phyloP scores from a whole-genome alignment of 495 filamentous ascomycete genomes.

The Entonaema liquescens region DNA sequence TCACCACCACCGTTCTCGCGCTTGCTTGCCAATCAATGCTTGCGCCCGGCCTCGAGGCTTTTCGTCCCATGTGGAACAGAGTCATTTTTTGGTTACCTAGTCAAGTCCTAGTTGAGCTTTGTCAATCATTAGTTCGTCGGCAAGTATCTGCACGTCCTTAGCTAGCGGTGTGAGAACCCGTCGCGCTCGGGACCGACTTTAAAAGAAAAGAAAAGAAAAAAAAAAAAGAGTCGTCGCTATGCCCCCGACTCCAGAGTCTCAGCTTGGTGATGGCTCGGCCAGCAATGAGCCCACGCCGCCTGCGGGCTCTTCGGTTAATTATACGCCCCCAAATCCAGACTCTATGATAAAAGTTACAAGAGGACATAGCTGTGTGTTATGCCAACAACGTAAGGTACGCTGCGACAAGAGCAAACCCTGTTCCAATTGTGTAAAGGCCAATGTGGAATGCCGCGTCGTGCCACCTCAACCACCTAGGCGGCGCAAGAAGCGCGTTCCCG shows the following conservation, averaged over 20 bases:
- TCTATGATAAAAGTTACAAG: conserved; percentile 59
- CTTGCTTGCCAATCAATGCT: conserved; percentile 41
- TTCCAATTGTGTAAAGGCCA: conserved; percentile 69
- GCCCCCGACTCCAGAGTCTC: conserved; percentile 48
- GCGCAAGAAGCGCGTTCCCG: conserved; percentile 64
- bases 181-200: conserved; percentile 45
- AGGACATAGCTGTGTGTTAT: conserved; percentile 70
- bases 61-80: conserved; percentile 43
- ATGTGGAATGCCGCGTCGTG: conserved; percentile 67
- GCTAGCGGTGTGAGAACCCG: conserved; percentile 39
- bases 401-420: conserved; percentile 73
- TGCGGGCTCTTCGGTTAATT: conserved; percentile 49
- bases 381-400: conserved; percentile 72
- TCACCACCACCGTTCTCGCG: conserved; percentile 23
- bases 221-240: conserved; percentile 21
- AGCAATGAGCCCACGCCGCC: conserved; percentile 46
- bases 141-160: conserved; percentile 22
- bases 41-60: conserved; percentile 25
- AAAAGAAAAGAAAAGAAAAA: conserved; percentile 12
- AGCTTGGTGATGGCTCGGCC: conserved; percentile 42
- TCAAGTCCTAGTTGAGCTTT: conserved; percentile 34
- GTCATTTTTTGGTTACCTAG: conserved; percentile 34
- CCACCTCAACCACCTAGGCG: conserved; percentile 66
- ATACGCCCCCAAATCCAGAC: conserved; percentile 43
- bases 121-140: conserved; percentile 26